Base-by-base conservation (phyloP, 805 yeast genomes). In the Wickerhamiella azymoides region DNA sequence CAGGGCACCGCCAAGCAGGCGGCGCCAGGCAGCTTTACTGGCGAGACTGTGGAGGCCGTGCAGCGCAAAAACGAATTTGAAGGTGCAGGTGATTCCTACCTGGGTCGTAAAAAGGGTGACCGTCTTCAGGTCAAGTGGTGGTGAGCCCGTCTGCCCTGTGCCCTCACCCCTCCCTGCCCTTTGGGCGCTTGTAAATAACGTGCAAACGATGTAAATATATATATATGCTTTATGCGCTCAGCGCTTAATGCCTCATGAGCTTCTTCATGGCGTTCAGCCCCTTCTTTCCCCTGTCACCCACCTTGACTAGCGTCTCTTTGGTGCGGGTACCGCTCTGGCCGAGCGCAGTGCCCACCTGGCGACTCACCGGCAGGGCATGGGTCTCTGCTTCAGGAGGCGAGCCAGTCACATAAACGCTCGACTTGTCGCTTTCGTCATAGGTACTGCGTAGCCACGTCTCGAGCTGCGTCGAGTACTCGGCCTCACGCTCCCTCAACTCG, bases 81-180 rank as follows among this genome's bases (percentile, higher is more conserved):
- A 42, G 67, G 67, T 3, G 67, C 63, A 1, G 67, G 67, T 3
- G 57, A 56, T 52, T 55, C 66, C 5, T 57, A 52, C 40, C 39
- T 62, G 46, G 65, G 59, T 21, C 53, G 59, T 11, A 45, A 47
- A 7, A 35, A 47, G n/a, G 58, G 58, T 36, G 55, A 54, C 37
- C 43, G 54, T 11, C 50, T 54, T 27, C 43, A 40, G 24, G 37
- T 35, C 33, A 30, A 30, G 33, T 30, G 33, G 33, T 30, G 33
- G 33, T 30, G 16, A 27, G 30, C 30, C 5, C n/a, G 30, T 27
- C n/a, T 10, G 30, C 30, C 30, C 10, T 10, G n/a, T 7, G 27
- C 9, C 27, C 27, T 10, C 9, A 25, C 27, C 9, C 27, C 6
- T 6, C 27, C 27, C 36, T n/a, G n/a, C n/a, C n/a, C n/a, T n/a